phyloP scores from a whole-genome alignment of 106 monocot genomes.

The Xerophyta viscosa region DNA sequence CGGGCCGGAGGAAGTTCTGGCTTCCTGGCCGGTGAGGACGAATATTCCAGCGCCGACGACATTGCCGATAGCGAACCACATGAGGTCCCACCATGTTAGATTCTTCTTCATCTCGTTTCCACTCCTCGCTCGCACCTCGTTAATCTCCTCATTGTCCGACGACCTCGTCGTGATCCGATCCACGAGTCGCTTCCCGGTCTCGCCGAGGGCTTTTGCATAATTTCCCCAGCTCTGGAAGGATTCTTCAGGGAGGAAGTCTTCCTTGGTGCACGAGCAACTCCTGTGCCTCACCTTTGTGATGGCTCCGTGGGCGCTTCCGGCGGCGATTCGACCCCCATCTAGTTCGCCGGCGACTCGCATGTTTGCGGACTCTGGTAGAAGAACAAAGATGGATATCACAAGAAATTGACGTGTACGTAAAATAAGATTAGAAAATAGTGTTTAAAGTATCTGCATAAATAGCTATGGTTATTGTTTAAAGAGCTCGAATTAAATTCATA shows the following conservation, averaged over 20 bases:
- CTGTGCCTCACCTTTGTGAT: background rate
- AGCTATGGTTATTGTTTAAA: too few relatives aligned
- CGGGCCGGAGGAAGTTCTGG: constrained; percentile 10
- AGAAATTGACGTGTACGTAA: too few relatives aligned
- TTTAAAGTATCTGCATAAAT: too few relatives aligned
- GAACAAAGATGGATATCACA: too few relatives aligned
- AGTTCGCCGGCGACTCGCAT: too few relatives aligned
- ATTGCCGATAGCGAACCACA: background rate
- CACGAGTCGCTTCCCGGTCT: background rate
- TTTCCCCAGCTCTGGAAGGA: constrained; percentile 2
- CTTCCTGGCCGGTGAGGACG: constrained; percentile 1
- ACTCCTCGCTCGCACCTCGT: constrained; percentile 1
- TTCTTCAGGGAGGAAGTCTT: constrained; percentile 3
- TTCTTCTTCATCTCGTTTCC: constrained; percentile 3
- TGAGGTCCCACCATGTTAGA: background rate
- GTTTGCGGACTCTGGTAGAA: too few relatives aligned
- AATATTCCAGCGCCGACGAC: constrained; percentile 1
- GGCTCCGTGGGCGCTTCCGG: too few relatives aligned
- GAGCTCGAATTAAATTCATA: too few relatives aligned
- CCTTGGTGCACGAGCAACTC: background rate
- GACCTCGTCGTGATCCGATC: background rate
- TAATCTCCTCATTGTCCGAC: background rate
- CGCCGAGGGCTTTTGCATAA: background rate
- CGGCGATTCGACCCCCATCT: too few relatives aligned
- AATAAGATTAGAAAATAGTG: too few relatives aligned